Conservation (phyloP, 257 asterid species). For the Pogostemon cablin region DNA sequence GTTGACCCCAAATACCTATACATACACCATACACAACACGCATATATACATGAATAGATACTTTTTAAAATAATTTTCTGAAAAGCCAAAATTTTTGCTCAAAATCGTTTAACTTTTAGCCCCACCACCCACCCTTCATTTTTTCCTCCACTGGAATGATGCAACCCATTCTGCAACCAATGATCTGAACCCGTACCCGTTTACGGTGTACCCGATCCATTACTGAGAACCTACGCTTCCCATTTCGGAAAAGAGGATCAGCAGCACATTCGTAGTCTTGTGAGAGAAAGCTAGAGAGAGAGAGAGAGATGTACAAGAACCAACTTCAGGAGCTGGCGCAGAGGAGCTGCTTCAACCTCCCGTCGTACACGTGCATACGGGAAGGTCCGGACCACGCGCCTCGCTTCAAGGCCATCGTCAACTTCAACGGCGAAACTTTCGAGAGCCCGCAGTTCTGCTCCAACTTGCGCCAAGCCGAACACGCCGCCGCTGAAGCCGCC, state of each 20-base stretch:
- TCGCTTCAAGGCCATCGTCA: constrained; percentile 74
- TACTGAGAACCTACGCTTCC: background rate
- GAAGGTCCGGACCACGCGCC: constrained; percentile 98
- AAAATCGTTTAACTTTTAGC: background rate
- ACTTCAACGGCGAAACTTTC: constrained; percentile 71
- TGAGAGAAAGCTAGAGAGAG: background rate
- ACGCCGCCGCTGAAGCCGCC: constrained; percentile 86
- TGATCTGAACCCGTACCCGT: background rate
- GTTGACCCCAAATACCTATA: constrained; percentile 26
- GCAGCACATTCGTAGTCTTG: background rate
- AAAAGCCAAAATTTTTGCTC: background rate
- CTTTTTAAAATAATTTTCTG: no score
- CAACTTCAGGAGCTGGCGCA: constrained; percentile 96
- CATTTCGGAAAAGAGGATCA: background rate
- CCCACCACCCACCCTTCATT: no score
- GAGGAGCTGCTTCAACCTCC: constrained; percentile 87
- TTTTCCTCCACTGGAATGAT: background rate
- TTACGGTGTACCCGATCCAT: constrained; percentile 2
- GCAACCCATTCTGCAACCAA: background rate
- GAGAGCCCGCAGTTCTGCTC: constrained; percentile 67
- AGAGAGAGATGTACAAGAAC: constrained; percentile 69
- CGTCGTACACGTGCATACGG: constrained; percentile 69
- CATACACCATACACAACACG: background rate
- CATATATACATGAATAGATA: no score
- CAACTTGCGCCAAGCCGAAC: constrained; percentile 83